Evolutionary conservation across 1,284 basidiomycete genomes (phyloP).

Genomic region (Cutaneotrichosporon mucoides): DNA sequence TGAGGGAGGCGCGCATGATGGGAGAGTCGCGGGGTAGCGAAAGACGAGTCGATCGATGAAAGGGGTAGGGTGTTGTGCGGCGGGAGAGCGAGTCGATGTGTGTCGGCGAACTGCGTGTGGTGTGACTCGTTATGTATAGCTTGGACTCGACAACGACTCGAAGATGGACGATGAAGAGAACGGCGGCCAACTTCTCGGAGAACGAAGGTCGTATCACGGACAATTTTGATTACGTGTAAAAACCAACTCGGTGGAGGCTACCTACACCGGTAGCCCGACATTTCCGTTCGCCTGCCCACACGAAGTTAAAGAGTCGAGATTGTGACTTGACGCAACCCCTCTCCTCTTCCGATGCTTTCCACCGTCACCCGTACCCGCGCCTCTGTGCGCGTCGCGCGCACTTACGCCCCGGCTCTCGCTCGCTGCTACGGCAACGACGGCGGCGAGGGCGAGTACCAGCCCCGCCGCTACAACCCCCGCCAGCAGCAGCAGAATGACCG

Average conservation of each 20-base stretch:
- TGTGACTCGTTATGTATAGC: background rate
- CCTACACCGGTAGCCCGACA: too few species aligned
- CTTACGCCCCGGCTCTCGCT: background rate
- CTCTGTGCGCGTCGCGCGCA: background rate
- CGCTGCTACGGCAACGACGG: too few species aligned
- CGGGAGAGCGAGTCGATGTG: background rate
- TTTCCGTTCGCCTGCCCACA: too few species aligned
- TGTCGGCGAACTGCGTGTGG: background rate
- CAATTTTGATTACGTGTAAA: constrained; percentile 3
- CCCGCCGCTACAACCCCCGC: background rate
- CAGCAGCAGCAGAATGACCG: too few species aligned
- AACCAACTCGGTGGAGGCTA: too few species aligned
- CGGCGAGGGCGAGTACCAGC: background rate
- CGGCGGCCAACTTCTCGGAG: background rate
- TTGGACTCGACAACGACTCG: background rate
- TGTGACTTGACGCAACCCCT: background rate
- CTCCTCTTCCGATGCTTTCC: constrained; percentile 2
- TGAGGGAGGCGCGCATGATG: constrained; percentile 16
- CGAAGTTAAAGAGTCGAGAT: too few species aligned
- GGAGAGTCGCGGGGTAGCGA: background rate
- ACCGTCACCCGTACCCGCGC: background rate
- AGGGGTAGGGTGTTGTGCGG: background rate
- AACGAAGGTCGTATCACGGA: background rate
- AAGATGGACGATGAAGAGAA: background rate
- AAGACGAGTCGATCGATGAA: background rate